Evolutionary conservation across 139 green algal genomes (phyloP).

Genomic region (Volvox reticuliferus): DNA sequence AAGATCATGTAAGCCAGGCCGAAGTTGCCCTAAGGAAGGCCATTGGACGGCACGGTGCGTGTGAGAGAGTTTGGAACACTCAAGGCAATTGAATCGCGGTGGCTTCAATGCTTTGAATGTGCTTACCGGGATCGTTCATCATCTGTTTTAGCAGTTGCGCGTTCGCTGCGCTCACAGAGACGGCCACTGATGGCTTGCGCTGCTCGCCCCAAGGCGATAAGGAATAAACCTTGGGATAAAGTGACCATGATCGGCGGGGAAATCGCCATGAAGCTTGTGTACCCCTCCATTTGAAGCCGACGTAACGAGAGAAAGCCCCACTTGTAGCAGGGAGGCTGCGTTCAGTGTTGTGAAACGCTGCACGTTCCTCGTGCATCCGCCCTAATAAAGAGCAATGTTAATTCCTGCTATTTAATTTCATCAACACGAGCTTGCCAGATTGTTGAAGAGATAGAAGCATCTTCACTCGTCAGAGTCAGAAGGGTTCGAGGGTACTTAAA

Average conservation of each 20-base stretch:
- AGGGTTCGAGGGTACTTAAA: no score
- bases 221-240: not conserved
- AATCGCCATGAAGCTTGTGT: not conserved
- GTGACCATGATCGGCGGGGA: not conserved
- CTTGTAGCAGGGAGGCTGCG: not conserved
- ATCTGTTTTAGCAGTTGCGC: constrained; percentile 5
- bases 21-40: no score
- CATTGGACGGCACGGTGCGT: no score
- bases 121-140: constrained; percentile 19
- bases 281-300: not conserved
- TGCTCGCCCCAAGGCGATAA: not conserved
- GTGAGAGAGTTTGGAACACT: no score
- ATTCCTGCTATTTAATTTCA: no score
- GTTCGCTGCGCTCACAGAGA: not conserved
- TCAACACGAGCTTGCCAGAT: no score
- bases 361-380: constrained; percentile 16
- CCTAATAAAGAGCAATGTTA: not conserved
- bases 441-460: no score
- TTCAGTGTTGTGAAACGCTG: not conserved
- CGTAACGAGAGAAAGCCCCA: not conserved
- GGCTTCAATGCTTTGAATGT: not conserved
- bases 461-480: no score
- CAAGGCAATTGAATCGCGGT: no score
- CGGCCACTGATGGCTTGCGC: not conserved
- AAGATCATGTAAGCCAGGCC: not conserved